Conservation (phyloP, 208 protist genomes). For the Leishmania martiniquensis region DNA sequence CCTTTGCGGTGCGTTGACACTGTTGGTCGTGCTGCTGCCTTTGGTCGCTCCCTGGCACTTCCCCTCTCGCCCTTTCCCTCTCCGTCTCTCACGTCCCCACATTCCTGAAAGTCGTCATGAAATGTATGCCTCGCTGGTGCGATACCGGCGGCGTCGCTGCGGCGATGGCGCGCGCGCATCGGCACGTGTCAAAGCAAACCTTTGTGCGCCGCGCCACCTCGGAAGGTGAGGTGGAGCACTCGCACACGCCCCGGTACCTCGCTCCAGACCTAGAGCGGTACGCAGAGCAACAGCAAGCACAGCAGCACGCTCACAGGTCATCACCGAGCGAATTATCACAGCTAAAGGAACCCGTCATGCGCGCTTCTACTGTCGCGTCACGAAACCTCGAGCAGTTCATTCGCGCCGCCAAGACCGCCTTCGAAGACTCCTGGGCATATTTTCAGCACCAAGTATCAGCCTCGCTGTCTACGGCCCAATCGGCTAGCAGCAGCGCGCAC, state of each 20-base stretch:
- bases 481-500: neutral
- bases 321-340: neutral
- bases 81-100: neutral
- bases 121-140: neutral
- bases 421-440: neutral
- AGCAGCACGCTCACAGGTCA: neutral
- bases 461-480: neutral
- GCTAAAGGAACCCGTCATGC: neutral
- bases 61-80: neutral
- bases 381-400: conserved; percentile 7
- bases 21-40: neutral
- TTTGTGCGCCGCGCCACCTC: neutral
- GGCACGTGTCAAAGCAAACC: conserved; percentile 9
- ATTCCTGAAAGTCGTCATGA: conserved; percentile 10
- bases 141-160: neutral
- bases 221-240: conserved; percentile 1
- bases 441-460: conserved; percentile 3
- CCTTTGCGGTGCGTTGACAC: neutral
- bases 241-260: conserved; percentile 13
- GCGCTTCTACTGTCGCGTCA: neutral
- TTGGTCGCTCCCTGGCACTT: neutral
- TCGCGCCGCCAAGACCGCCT: conserved; percentile 6
- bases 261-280: conserved; percentile 13
- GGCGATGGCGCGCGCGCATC: conserved; percentile 19
- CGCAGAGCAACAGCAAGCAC: conserved; percentile 13